A percentile compares a stretch with the other conserved stretches of the same genome.
Evolutionary conservation across 495 filamentous ascomycete genomes (phyloP).

Genomic region (Aspergillus cavernicola): DNA sequence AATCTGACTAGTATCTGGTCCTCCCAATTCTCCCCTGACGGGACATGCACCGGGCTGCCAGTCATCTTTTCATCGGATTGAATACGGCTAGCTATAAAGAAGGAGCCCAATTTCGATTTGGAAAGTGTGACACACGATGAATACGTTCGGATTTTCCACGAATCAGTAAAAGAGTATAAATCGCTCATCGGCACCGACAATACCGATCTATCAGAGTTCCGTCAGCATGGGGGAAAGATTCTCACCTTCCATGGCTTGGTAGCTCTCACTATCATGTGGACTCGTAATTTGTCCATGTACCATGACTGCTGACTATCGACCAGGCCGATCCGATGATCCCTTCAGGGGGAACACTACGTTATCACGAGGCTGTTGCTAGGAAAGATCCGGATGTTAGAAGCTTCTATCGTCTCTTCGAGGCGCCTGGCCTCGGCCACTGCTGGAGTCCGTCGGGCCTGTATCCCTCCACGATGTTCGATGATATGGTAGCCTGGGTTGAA

Average conservation of each 20-base stretch:
- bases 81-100: constrained; percentile 7
- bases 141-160: constrained; percentile 3
- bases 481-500: constrained; percentile 19
- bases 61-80: constrained; percentile 6
- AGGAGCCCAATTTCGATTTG: constrained; percentile 6
- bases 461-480: constrained; percentile 13
- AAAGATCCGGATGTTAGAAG: constrained; percentile 9
- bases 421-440: constrained; percentile 21
- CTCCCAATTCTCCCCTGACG: not conserved
- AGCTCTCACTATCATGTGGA: not conserved
- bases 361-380: constrained; percentile 26
- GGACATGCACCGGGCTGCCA: constrained; percentile 1
- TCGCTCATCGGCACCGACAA: constrained; percentile 12
- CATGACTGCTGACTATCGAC: not conserved
- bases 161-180: constrained; percentile 9
- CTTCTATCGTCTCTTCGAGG: constrained; percentile 21
- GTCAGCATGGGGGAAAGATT: constrained; percentile 12
- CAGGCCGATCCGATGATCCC: constrained; percentile 14
- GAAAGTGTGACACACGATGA: constrained; percentile 3
- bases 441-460: constrained; percentile 12
- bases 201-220: constrained; percentile 13
- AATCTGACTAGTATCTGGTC: constrained; percentile 5
- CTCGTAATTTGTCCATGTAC: not conserved
- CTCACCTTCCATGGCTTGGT: constrained; percentile 16
- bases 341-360: constrained; percentile 14